A percentile compares a stretch with the other conserved stretches of the same genome.
These are phyloP conservation scores for Gracilaria gracilis DNA, from an alignment of 23 red algal genomes.

Conservation along the genomic window DNA sequence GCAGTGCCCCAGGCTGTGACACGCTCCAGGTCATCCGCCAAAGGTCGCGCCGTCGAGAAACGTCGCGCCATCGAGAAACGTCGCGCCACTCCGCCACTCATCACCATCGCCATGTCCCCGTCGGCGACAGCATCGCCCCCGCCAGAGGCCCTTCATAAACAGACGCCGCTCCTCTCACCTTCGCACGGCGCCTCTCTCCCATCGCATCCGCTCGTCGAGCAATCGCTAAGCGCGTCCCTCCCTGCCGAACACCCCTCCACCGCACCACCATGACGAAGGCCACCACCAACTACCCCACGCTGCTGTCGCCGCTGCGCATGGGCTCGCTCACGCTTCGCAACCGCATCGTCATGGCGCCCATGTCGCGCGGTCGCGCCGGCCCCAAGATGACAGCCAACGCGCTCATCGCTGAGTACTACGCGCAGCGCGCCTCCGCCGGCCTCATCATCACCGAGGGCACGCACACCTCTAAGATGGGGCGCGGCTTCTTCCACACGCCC, in stretches of 20 bases:
- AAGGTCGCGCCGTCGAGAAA: background rate
- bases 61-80: background rate
- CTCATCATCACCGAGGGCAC: slow-evolving; percentile 83
- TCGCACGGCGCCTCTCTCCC: background rate
- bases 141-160: background rate
- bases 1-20: too few species aligned
- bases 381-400: slow-evolving; percentile 20
- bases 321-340: slow-evolving; percentile 55
- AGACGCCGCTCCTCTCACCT: background rate
- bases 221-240: background rate
- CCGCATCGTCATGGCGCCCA: slow-evolving; percentile 86
- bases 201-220: background rate
- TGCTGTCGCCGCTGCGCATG: slow-evolving; percentile 53
- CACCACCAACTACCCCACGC: slow-evolving; percentile 33
- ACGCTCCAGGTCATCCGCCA: background rate
- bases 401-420: slow-evolving; percentile 84
- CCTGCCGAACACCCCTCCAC: background rate
- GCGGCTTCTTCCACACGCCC: slow-evolving; percentile 75
- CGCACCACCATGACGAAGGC: slow-evolving; percentile 37
- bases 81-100: background rate
- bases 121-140: background rate
- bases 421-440: slow-evolving; percentile 65
- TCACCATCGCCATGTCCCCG: background rate
- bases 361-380: slow-evolving; percentile 72
- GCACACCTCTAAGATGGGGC: slow-evolving; percentile 61